Evolutionary conservation across 2,329 filamentous ascomycete species (phyloP).

Genomic region (Tolypocladium ovalisporum): DNA sequence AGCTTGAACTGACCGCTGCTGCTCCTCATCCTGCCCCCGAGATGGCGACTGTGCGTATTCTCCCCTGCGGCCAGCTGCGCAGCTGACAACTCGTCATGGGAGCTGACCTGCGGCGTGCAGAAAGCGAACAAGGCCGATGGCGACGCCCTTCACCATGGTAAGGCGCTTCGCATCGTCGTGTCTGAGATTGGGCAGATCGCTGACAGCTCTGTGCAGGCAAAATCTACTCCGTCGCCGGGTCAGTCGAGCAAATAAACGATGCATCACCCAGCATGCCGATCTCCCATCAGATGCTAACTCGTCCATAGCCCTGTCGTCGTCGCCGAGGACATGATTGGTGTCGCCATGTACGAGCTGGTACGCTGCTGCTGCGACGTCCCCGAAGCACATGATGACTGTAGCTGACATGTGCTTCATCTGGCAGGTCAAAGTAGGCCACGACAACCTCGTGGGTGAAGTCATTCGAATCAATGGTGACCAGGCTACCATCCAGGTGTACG

Average conservation of each 20-base stretch:
- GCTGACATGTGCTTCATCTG: background rate
- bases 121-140: constrained; percentile 24
- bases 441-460: constrained; percentile 89
- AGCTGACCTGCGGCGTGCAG: constrained; percentile 13
- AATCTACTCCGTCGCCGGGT: constrained; percentile 54
- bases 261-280: background rate
- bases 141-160: constrained; percentile 29
- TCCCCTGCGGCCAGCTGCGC: constrained; percentile 6
- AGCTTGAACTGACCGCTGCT: constrained; percentile 14
- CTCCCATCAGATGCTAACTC: constrained; percentile 8
- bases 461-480: constrained; percentile 95
- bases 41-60: constrained; percentile 45
- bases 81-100: constrained; percentile 6
- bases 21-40: constrained; percentile 24
- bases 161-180: constrained; percentile 7
- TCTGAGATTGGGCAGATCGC: background rate
- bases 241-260: constrained; percentile 17
- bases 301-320: constrained; percentile 71
- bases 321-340: constrained; percentile 96
- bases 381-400: background rate
- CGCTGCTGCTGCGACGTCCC: constrained; percentile 16
- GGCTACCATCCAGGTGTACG: constrained; percentile 97
- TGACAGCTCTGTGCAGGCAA: constrained; percentile 34
- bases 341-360: constrained; percentile 99
- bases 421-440: constrained; percentile 83